phyloP scores from a whole-genome alignment of 2,329 filamentous ascomycete genomes.

The Hymenoscyphus repandus region DNA sequence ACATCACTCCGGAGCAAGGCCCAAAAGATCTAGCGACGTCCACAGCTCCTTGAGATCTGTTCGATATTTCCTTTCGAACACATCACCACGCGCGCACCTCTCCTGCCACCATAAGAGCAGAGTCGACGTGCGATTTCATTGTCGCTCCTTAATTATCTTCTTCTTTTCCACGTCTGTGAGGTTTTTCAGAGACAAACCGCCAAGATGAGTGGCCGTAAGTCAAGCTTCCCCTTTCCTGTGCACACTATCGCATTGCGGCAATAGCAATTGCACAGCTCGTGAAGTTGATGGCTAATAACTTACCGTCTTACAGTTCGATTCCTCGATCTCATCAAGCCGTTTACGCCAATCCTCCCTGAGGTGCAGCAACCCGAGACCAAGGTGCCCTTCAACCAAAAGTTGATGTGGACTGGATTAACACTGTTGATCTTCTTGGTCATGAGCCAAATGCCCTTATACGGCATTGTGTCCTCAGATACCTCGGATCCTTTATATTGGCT shows the following conservation, averaged over 20 bases:
- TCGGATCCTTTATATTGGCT: slow-evolving; percentile 99
- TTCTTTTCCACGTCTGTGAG: slow-evolving; percentile 34
- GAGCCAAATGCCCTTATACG: slow-evolving; percentile 99
- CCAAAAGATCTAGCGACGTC: slow-evolving; percentile 3
- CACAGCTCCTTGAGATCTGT: slow-evolving; percentile 22
- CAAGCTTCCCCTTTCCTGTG: slow-evolving; percentile 10
- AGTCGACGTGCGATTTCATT: slow-evolving; percentile 21
- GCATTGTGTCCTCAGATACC: slow-evolving; percentile 97
- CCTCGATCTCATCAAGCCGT: slow-evolving; percentile 99
- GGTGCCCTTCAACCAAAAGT: slow-evolving; percentile 96
- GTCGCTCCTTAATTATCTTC: slow-evolving; percentile 29
- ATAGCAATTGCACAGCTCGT: slow-evolving; percentile 12
- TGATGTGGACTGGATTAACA: slow-evolving; percentile 93
- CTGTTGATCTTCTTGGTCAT: slow-evolving; percentile 99
- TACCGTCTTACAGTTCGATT: slow-evolving; percentile 70
- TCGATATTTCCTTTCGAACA: slow-evolving; percentile 26
- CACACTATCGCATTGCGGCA: slow-evolving; percentile 12
- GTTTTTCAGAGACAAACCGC: slow-evolving; percentile 31
- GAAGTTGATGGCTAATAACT: slow-evolving; percentile 22
- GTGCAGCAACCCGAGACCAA: slow-evolving; percentile 98
- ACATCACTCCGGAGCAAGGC: slow-evolving; percentile 1
- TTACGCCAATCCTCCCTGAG: slow-evolving; percentile 98
- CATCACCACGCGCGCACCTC: slow-evolving; percentile 24
- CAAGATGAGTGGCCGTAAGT: slow-evolving; percentile 40
- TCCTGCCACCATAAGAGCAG: slow-evolving; percentile 26